Evolutionary conservation across 495 filamentous ascomycete species (phyloP), one percentile per base, ranked within the genome.

Genomic region (Bathelium albidoporum): DNA sequence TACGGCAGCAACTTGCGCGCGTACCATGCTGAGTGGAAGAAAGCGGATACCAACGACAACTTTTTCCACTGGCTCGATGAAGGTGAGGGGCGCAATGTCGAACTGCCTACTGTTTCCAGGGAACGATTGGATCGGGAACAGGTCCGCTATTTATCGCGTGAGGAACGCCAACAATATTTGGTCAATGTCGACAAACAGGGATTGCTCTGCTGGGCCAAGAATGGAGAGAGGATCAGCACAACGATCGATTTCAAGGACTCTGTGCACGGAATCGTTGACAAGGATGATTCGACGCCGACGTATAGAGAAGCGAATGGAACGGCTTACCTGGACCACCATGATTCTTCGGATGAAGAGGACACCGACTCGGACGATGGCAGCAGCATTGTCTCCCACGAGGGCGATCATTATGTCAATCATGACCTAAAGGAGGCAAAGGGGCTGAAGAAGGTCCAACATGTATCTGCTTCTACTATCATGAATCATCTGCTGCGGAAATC

Each of bases 1-100:
- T 92, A 95, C 71, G 92, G 92, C 1, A 83, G 82, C 32, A 94
- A 96, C 67, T 75, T 96, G 36, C 80, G 87, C n/a, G 80, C 82
- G 14, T 97, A 97, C 68, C 92, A 97, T 71, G 79, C 81, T 41
- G 83, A 86, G 62, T 97, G 92, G 92, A 89, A 91, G 72, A 81
- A 81, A 62, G 77, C 82, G 1, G 78, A 87, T 12, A 92, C 89
- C 0, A 82, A 82, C 9, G 85, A 97, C 72, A 96, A 93, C 70
- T 97, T 95, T 79, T 97, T 96, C 73, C 91, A 90, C 74, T 96
- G 92, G 91, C 79, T 96, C n/a, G 92, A 97, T 71, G 76, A 89
- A 59, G 92, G 92, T 2, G 70, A 71, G 22, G 75, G 75, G 4
- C 68, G 60, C 64, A 59, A 71, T 31, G 62, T 74, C 31, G 75